Conservation (phyloP, 2,329 filamentous ascomycete species). For the Karstenula rhodostoma region DNA sequence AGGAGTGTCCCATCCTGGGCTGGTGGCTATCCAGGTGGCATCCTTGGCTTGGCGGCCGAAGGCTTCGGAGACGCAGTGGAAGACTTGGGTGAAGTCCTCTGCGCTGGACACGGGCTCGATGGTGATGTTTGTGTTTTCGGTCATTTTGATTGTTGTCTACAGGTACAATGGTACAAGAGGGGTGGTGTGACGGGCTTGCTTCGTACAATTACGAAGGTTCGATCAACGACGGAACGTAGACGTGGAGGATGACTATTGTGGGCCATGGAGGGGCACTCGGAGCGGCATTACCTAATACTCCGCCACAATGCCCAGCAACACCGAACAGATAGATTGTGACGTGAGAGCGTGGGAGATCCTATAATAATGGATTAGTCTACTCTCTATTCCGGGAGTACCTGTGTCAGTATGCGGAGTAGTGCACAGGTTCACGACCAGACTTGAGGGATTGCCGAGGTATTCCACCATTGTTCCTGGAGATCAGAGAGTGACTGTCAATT, state of each 20-base stretch:
- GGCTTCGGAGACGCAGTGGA: slow-evolving; percentile 47
- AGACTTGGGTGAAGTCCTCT: slow-evolving; percentile 36
- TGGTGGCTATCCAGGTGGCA: slow-evolving; percentile 60
- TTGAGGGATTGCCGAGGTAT: no score
- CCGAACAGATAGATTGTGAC: background rate
- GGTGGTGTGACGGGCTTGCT: background rate
- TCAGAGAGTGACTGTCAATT: no score
- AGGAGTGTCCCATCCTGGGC: slow-evolving; percentile 64
- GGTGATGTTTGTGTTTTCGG: background rate
- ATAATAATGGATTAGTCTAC: background rate
- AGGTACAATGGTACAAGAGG: no score
- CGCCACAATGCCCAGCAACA: background rate
- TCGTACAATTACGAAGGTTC: background rate
- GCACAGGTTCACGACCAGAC: no score
- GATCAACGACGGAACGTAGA: background rate
- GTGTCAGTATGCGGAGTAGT: background rate
- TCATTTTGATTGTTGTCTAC: background rate
- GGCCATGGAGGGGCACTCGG: slow-evolving; percentile 6
- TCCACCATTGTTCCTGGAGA: background rate
- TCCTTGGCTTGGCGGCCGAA: slow-evolving; percentile 64
- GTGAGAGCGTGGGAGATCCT: background rate
- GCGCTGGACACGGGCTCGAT: slow-evolving; percentile 29
- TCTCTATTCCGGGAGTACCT: background rate
- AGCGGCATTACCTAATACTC: slow-evolving; percentile 4
- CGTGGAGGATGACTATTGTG: background rate